phyloP scores from a whole-genome alignment of 2,329 filamentous ascomycete genomes.

The Exophiala bonariae region DNA sequence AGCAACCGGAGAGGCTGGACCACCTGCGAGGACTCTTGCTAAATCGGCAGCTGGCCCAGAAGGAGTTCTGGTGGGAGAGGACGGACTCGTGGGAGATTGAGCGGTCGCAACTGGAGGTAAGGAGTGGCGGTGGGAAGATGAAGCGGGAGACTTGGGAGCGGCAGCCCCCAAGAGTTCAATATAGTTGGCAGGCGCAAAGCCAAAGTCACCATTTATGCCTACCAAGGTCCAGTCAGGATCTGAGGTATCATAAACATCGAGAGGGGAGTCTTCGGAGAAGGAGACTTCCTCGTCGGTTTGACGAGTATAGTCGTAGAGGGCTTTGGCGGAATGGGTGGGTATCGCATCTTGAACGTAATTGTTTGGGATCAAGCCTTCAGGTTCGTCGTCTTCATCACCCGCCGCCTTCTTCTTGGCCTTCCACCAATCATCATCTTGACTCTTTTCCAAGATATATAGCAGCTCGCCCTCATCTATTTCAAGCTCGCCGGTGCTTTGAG shows the following conservation, averaged over 20 bases:
- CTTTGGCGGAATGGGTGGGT: constrained; percentile 71
- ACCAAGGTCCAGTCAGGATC: constrained; percentile 98
- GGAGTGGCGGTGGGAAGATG: constrained; percentile 27
- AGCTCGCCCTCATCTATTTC: constrained; percentile 82
- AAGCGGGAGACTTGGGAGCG: constrained; percentile 51
- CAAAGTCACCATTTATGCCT: constrained; percentile 79
- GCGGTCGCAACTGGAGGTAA: constrained; percentile 28
- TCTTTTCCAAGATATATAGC: constrained; percentile 85
- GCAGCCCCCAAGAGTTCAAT: constrained; percentile 68
- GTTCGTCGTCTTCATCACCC: constrained; percentile 84
- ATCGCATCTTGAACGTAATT: constrained; percentile 89
- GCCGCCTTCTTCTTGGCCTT: constrained; percentile 88
- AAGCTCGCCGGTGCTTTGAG: constrained; percentile 83
- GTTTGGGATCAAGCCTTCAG: constrained; percentile 83
- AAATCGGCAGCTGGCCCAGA: constrained; percentile 60
- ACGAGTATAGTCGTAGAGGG: constrained; percentile 96
- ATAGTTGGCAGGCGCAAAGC: constrained; percentile 95
- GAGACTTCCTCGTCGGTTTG: constrained; percentile 98
- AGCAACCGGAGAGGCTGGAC: constrained; percentile 32
- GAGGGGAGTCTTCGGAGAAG: constrained; percentile 81
- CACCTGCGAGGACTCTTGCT: constrained; percentile 46
- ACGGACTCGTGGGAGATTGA: constrained; percentile 23
- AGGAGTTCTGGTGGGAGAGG: constrained; percentile 44
- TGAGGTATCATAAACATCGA: constrained; percentile 83
- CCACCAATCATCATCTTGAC: constrained; percentile 84